Evolutionary conservation across 176 grass and related monocot genomes (phyloP).

Genomic region (Oryza meridionalis): DNA sequence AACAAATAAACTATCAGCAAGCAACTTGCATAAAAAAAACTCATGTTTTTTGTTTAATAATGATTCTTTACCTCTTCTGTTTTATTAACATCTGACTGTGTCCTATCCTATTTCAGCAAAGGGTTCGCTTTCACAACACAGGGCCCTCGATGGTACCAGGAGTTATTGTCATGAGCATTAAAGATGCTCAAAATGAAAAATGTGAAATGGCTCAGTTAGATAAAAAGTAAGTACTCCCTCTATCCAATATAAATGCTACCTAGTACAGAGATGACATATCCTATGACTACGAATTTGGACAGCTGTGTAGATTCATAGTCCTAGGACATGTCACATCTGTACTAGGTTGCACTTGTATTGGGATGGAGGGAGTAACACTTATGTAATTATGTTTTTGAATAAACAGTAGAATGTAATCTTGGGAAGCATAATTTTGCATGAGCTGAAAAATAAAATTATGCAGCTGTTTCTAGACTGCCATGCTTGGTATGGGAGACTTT

Average conservation of each 20-base stretch:
- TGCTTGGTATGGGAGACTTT: not conserved
- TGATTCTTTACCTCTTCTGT: conserved; percentile 11
- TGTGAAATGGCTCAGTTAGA: conserved; percentile 67
- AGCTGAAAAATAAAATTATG: not conserved
- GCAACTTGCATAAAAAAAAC: not conserved
- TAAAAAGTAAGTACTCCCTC: conserved; percentile 64
- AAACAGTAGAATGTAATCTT: not conserved
- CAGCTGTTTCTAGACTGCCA: not conserved
- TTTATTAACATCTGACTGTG: conserved; percentile 5
- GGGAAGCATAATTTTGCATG: not conserved
- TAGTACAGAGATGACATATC: no score
- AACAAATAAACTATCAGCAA: not conserved
- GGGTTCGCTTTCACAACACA: conserved; percentile 85
- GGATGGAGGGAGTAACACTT: not conserved
- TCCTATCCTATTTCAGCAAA: conserved; percentile 60
- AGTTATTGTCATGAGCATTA: conserved; percentile 78
- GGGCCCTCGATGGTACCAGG: conserved; percentile 66
- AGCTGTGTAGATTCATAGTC: no score
- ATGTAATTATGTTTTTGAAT: conserved; percentile 9
- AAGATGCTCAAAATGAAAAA: conserved; percentile 61
- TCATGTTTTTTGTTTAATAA: not conserved
- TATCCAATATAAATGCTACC: no score
- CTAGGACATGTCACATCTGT: no score
- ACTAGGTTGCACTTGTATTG: no score
- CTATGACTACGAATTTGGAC: no score